Conservation (phyloP, 768 basidiomycete genomes). For the Pholiota microspora region DNA sequence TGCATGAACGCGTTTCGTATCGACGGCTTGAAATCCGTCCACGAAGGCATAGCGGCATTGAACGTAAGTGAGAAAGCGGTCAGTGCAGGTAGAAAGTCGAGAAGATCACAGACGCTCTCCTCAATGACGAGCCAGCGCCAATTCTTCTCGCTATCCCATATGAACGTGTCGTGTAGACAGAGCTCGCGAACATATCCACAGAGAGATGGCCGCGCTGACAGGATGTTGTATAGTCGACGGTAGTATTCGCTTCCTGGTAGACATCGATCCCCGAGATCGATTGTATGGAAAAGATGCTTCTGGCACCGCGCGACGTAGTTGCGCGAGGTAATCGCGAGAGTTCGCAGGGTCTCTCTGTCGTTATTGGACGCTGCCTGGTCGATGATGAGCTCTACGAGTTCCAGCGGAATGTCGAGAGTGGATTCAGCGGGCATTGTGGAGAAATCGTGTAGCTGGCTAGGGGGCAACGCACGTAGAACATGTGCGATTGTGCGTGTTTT, state of each 20-base stretch:
- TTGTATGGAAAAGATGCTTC: constrained; percentile 17
- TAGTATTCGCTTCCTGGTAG: constrained; percentile 21
- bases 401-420: constrained; percentile 1
- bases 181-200: constrained; percentile 17
- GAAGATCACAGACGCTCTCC: constrained; percentile 17
- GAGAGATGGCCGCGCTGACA: constrained; percentile 9
- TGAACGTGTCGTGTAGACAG: constrained; percentile 21
- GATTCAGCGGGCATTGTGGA: neutral
- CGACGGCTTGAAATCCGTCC: constrained; percentile 14
- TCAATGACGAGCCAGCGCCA: constrained; percentile 19
- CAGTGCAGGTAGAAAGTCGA: constrained; percentile 8
- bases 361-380: neutral
- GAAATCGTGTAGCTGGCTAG: neutral
- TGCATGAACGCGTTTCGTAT: constrained; percentile 18
- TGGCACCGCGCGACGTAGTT: constrained; percentile 1
- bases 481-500: too few relatives aligned
- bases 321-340: neutral
- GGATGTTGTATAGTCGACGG: constrained; percentile 12
- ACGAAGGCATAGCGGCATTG: constrained; percentile 16
- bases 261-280: constrained; percentile 22
- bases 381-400: constrained; percentile 8
- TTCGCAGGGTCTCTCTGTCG: neutral
- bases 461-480: neutral
- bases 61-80: constrained; percentile 13
- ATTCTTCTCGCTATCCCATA: constrained; percentile 17